These are phyloP conservation scores for Suillus ampliporus DNA, from an alignment of 768 basidiomycete genomes.

Conservation along the genomic window DNA sequence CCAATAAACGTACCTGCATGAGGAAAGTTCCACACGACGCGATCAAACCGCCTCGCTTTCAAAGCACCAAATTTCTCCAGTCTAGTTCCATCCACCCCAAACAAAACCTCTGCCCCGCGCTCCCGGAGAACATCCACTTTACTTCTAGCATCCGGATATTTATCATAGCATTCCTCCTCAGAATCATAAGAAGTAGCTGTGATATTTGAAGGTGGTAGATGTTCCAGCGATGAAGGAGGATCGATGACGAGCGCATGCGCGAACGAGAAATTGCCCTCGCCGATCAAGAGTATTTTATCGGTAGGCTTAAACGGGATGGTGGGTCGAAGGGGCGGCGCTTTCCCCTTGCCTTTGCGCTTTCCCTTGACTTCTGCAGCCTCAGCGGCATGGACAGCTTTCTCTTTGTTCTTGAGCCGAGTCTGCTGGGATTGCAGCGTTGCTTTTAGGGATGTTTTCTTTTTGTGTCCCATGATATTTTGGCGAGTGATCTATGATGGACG, in stretches of 20 bases:
- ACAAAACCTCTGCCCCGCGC: slow-evolving; percentile 73
- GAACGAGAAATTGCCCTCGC: slow-evolving; percentile 97
- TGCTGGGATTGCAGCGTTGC: slow-evolving; percentile 74
- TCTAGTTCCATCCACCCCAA: slow-evolving; percentile 83
- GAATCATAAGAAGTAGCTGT: slow-evolving; percentile 88
- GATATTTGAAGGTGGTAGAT: slow-evolving; percentile 68
- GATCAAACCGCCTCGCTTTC: slow-evolving; percentile 72
- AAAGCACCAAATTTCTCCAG: slow-evolving; percentile 64
- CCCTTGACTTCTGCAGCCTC: slow-evolving; percentile 45
- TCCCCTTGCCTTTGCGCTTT: slow-evolving; percentile 47
- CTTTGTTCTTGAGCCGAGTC: slow-evolving; percentile 63
- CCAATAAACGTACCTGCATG: slow-evolving; percentile 73
- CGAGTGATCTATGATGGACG: background rate
- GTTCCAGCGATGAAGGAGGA: slow-evolving; percentile 50
- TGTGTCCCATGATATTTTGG: slow-evolving; percentile 43
- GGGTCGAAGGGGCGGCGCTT: slow-evolving; percentile 39
- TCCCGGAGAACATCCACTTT: slow-evolving; percentile 61
- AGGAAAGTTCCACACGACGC: slow-evolving; percentile 94
- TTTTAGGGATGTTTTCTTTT: slow-evolving; percentile 64
- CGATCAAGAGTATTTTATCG: slow-evolving; percentile 78
- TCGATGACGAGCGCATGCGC: slow-evolving; percentile 69
- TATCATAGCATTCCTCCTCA: slow-evolving; percentile 73
- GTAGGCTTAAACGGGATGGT: slow-evolving; percentile 70
- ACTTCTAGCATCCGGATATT: slow-evolving; percentile 76
- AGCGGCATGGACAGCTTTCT: slow-evolving; percentile 61